phyloP scores from a whole-genome alignment of 192 early-diverging fungal genomes.

The Mortierella claussenii region DNA sequence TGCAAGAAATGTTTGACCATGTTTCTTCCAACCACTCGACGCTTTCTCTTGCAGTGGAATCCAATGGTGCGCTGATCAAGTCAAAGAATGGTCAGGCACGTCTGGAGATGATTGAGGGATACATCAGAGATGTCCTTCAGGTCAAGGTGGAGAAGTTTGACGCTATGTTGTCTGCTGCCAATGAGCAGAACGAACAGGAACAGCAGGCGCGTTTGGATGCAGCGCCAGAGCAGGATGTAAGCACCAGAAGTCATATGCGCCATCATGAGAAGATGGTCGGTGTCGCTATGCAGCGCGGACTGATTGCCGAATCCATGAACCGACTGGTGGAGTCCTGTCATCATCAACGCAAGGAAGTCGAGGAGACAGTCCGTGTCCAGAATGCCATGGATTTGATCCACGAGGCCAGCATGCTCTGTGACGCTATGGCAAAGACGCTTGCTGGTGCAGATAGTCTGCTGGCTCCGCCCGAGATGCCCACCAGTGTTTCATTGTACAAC shows the following conservation, averaged over 20 bases:
- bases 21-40: conserved; percentile 18
- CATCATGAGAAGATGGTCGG: conserved; percentile 48
- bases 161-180: conserved; percentile 19
- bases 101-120: conserved; percentile 24
- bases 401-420: conserved; percentile 22
- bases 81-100: conserved; percentile 32
- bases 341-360: conserved; percentile 33
- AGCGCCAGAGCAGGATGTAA: conserved; percentile 1
- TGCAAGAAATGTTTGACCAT: conserved; percentile 47
- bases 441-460: conserved; percentile 21
- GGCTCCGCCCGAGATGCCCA: neutral
- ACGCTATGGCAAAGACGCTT: conserved; percentile 21
- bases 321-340: conserved; percentile 36
- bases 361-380: conserved; percentile 29
- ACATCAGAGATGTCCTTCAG: conserved; percentile 33
- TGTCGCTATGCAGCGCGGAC: conserved; percentile 46
- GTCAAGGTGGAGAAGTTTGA: conserved; percentile 31
- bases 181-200: conserved; percentile 27
- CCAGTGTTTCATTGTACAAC: conserved; percentile 25
- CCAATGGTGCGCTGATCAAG: conserved; percentile 35
- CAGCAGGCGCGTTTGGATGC: conserved; percentile 1
- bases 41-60: conserved; percentile 26
- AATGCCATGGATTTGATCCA: conserved; percentile 39
- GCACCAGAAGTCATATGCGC: conserved; percentile 14
- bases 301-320: conserved; percentile 39